Evolutionary conservation across 495 filamentous ascomycete species (phyloP), one percentile per base, ranked within the genome.

Genomic region (Tuber magnatum): DNA sequence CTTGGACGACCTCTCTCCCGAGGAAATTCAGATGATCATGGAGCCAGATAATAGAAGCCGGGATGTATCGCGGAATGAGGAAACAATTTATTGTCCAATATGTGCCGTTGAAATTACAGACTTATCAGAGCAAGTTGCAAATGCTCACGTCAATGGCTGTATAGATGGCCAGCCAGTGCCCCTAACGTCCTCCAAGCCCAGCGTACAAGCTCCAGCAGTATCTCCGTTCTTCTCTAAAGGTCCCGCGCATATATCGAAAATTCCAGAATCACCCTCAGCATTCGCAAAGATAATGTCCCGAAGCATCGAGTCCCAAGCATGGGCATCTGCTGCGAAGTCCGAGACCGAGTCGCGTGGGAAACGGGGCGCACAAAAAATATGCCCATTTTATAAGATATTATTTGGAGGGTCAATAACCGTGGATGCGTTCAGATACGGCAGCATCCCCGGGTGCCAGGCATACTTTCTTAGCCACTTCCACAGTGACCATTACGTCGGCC

Each of bases 391-490:
- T 85, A 99, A 99, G 83, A 97, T 98, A 75, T 88, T 99, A 83
- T 92, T 93, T 3, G 92, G 92, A 1, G 91, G 97, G 76, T 92
- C 88, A 72, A 96, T 98, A 76, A 94, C 92, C 73, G 95, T 99
- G 6, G 95, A 99, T 83, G 95, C 96, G 0, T 98, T 99, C 83
- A 89, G 94, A 9, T 99, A 98, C 81, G 96, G 95, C 6, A 92
- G 93, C 6, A 92, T 99, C 0, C 88, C 96, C 82, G 94, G 92
- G 0, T 96, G 93, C 82, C 91, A 92, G 70, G 95, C 94, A 35
- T 99, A 99, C 83, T 99, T 99, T 81, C 88, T 99, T 40, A 97
- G 93, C 78, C 95, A 99, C 81, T 99, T 97, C 78, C 95, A 99
- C 84, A 96, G 92, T 76, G 95, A 99, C 81, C 95, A 99, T 80